phyloP scores from a whole-genome alignment of 2,329 filamentous ascomycete genomes.

The Colletotrichum liriopes region DNA sequence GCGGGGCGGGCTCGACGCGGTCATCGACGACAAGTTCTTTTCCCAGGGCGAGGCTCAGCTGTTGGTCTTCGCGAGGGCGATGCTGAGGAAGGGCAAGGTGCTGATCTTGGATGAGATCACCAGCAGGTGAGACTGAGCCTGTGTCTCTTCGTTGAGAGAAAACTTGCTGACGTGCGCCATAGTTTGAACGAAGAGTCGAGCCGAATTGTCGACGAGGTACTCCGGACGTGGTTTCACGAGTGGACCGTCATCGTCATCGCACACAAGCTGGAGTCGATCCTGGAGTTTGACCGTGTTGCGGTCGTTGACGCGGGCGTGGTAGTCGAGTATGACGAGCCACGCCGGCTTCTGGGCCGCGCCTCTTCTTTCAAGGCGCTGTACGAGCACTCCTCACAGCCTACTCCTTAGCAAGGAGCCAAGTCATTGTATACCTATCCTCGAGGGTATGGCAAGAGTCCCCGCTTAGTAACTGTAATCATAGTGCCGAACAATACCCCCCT shows the following conservation, averaged over 20 bases:
- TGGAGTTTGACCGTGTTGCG: conserved; percentile 65
- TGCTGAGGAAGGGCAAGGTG: conserved; percentile 57
- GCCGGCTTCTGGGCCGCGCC: neutral
- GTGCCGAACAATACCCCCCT: conserved; percentile 3
- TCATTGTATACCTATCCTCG: neutral
- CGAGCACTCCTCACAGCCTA: neutral
- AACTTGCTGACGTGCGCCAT: neutral
- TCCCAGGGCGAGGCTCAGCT: conserved; percentile 66
- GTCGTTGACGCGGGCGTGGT: conserved; percentile 66
- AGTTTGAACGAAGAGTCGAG: conserved; percentile 45
- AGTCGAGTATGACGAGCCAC: conserved; percentile 54
- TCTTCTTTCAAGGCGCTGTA: conserved; percentile 33
- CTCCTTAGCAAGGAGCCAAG: neutral
- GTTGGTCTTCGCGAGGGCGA: conserved; percentile 62
- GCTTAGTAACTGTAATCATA: conserved; percentile 9
- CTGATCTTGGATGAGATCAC: conserved; percentile 61
- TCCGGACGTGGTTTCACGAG: conserved; percentile 42
- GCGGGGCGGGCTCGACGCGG: conserved; percentile 55
- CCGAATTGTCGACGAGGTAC: conserved; percentile 38
- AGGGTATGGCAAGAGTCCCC: neutral
- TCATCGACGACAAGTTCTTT: conserved; percentile 51
- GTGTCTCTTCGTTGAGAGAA: too few relatives aligned
- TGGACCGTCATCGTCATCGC: conserved; percentile 63
- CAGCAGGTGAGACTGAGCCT: conserved; percentile 50
- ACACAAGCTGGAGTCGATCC: conserved; percentile 55